These are phyloP conservation scores for Chaetomium fimeti DNA, from an alignment of 495 filamentous ascomycete genomes.

Conservation along the genomic window DNA sequence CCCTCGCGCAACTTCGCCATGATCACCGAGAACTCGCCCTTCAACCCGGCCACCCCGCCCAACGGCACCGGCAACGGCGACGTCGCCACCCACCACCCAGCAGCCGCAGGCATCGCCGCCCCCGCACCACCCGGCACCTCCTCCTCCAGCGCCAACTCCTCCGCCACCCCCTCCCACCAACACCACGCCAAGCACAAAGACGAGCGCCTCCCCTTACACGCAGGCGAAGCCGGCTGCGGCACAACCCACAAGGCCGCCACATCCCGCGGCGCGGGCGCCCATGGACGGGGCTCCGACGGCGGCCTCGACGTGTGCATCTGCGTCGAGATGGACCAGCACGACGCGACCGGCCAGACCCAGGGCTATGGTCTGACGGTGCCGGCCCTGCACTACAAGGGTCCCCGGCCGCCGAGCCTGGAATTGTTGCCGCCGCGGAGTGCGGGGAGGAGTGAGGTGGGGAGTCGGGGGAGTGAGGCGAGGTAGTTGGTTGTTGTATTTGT, in stretches of 20 bases:
- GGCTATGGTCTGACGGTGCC: constrained; percentile 68
- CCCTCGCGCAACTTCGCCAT: constrained; percentile 84
- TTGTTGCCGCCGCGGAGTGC: constrained; percentile 20
- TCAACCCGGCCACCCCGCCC: constrained; percentile 31
- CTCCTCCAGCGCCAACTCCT: constrained; percentile 6
- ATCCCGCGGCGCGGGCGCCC: constrained; percentile 52
- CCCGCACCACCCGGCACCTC: neutral
- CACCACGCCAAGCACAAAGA: constrained; percentile 44
- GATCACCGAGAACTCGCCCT: constrained; percentile 66
- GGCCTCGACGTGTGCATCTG: constrained; percentile 65
- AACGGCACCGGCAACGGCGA: constrained; percentile 25
- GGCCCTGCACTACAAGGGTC: constrained; percentile 39
- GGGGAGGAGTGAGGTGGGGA: constrained; percentile 1
- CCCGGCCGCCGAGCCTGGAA: constrained; percentile 13
- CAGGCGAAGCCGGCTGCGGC: constrained; percentile 64
- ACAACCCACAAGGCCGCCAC: constrained; percentile 55
- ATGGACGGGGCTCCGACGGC: constrained; percentile 57
- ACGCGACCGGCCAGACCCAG: constrained; percentile 60
- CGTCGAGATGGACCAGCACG: constrained; percentile 69
- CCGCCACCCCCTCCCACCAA: no score
- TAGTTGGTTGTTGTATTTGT: neutral
- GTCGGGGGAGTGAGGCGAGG: neutral
- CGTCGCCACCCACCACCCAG: neutral
- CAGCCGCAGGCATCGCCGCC: constrained; percentile 6
- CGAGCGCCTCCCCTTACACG: constrained; percentile 61